Conservation (phyloP, 1,139 yeast species). For the Yamadazyma dendronema region DNA sequence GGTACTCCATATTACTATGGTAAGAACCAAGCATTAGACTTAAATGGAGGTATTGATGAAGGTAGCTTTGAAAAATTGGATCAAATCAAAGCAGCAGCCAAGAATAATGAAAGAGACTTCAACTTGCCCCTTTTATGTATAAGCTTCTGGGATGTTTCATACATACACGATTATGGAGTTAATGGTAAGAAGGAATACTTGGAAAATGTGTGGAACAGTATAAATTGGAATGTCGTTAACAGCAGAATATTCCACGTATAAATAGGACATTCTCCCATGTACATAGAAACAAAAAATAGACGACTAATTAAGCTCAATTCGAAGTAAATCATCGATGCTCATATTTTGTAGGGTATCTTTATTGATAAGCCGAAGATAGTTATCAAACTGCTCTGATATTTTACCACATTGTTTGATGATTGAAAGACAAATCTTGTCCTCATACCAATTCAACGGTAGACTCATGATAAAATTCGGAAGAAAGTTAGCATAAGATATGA, state of each 20-base stretch:
- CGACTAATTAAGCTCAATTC: constrained; percentile 14
- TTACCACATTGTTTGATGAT: constrained; percentile 30
- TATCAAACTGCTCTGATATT: constrained; percentile 21
- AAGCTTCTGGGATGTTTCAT: constrained; percentile 88
- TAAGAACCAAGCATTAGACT: constrained; percentile 71
- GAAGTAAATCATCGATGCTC: constrained; percentile 12
- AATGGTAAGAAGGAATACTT: constrained; percentile 73
- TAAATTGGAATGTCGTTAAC: constrained; percentile 86
- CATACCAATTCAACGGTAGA: constrained; percentile 38
- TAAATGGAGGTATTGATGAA: constrained; percentile 68
- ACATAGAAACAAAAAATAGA: constrained; percentile 5
- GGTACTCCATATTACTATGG: constrained; percentile 88
- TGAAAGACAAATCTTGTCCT: constrained; percentile 24
- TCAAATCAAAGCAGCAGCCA: constrained; percentile 45
- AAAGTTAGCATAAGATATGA: constrained; percentile 27
- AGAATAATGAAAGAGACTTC: constrained; percentile 54
- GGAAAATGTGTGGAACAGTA: constrained; percentile 70
- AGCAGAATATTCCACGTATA: constrained; percentile 50
- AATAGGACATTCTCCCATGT: constrained; percentile 8
- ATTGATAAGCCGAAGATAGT: constrained; percentile 21
- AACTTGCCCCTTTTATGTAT: constrained; percentile 77
- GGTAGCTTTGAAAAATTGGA: constrained; percentile 49
- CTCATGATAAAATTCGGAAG: constrained; percentile 31
- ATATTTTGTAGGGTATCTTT: constrained; percentile 10
- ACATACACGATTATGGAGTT: constrained; percentile 78